Evolutionary conservation across 306 rosid genomes (phyloP).

Genomic region (Cicer judaicum): DNA sequence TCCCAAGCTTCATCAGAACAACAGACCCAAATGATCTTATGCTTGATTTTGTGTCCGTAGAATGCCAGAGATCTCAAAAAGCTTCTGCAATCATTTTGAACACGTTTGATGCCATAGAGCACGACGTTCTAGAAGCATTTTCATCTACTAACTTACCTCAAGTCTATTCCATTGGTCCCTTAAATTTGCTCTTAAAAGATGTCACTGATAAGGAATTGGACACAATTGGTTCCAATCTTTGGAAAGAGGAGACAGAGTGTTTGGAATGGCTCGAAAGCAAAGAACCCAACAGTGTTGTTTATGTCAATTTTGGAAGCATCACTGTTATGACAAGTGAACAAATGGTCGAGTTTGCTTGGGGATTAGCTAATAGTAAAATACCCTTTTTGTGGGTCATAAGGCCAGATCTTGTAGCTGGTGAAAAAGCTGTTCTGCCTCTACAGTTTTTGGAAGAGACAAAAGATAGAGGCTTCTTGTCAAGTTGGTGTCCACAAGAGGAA

Average conservation of each 20-base stretch:
- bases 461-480: slow-evolving; percentile 50
- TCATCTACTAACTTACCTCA: slow-evolving; percentile 47
- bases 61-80: slow-evolving; percentile 47
- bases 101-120: slow-evolving; percentile 58
- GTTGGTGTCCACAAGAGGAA: slow-evolving; percentile 73
- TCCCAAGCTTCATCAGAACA: slow-evolving; percentile 64
- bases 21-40: slow-evolving; percentile 51
- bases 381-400: slow-evolving; percentile 65
- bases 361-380: slow-evolving; percentile 61
- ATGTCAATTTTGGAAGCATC: slow-evolving; percentile 77
- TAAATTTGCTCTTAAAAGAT: slow-evolving; percentile 43
- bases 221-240: slow-evolving; percentile 58
- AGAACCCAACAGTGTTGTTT: slow-evolving; percentile 56
- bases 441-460: slow-evolving; percentile 52
- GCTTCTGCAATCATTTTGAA: slow-evolving; percentile 62
- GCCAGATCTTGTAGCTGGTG: slow-evolving; percentile 60
- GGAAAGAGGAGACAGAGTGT: slow-evolving; percentile 69
- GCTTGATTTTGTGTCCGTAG: slow-evolving; percentile 15
- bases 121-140: slow-evolving; percentile 40
- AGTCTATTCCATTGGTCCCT: slow-evolving; percentile 60
- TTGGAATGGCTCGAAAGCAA: slow-evolving; percentile 63
- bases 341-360: slow-evolving; percentile 73
- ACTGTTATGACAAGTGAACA: slow-evolving; percentile 63
- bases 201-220: slow-evolving; percentile 26
- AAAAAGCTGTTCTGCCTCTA: slow-evolving; percentile 41